These are phyloP conservation scores for Vaccinium myrtillus DNA, from an alignment of 148 eudicot genomes.

Conservation along the genomic window DNA sequence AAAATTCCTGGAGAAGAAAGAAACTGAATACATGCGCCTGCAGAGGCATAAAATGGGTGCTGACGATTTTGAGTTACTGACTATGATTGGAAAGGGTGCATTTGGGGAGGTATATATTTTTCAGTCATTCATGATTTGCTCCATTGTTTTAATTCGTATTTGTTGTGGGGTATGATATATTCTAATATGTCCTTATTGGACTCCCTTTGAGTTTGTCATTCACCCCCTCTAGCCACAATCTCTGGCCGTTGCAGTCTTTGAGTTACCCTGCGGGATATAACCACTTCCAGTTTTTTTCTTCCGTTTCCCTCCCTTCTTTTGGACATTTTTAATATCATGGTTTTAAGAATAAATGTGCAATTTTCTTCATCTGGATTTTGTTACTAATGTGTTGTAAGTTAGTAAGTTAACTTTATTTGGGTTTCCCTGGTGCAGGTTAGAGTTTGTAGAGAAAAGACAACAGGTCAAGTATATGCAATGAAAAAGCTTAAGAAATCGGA, in stretches of 20 bases:
- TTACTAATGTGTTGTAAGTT: background rate
- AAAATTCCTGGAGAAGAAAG: slow-evolving; percentile 93
- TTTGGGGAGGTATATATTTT: slow-evolving; percentile 90
- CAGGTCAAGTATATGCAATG: slow-evolving; percentile 89
- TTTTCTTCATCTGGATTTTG: background rate
- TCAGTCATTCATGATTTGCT: background rate
- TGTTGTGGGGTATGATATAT: background rate
- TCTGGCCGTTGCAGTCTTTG: background rate
- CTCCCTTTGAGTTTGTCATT: background rate
- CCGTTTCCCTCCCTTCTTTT: background rate
- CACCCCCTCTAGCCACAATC: background rate
- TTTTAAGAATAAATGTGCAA: background rate
- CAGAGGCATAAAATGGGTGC: slow-evolving; percentile 98
- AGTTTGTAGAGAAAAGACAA: slow-evolving; percentile 87
- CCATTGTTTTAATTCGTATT: background rate
- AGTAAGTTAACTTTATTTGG: background rate
- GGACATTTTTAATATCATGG: background rate
- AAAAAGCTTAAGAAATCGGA: slow-evolving; percentile 94
- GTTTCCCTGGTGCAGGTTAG: slow-evolving; percentile 61
- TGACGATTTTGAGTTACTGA: slow-evolving; percentile 93
- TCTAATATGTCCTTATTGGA: background rate
- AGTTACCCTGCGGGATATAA: background rate
- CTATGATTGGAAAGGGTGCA: slow-evolving; percentile 99
- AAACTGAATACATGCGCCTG: slow-evolving; percentile 98
- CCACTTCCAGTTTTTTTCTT: background rate